Conservation (phyloP, 2,329 filamentous ascomycete species). For the Penicillium aurantiogriseum region DNA sequence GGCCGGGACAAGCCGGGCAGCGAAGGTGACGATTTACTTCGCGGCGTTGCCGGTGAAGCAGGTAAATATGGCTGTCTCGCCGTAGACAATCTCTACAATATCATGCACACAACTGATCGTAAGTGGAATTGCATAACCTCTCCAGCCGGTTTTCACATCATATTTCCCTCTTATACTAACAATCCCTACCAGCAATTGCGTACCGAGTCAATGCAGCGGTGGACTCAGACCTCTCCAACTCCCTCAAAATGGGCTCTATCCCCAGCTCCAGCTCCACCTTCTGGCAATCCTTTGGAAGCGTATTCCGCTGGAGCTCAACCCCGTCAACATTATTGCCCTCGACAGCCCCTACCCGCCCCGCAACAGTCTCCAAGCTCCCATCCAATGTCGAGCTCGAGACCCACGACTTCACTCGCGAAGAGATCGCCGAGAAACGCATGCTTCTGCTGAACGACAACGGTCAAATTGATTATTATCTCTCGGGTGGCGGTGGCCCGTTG, state of each 20-base stretch:
- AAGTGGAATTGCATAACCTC: conserved; percentile 16
- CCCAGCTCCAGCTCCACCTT: conserved; percentile 69
- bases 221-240: conserved; percentile 73
- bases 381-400: conserved; percentile 88
- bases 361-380: conserved; percentile 58
- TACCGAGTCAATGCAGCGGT: conserved; percentile 90
- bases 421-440: conserved; percentile 86
- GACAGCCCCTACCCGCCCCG: conserved; percentile 61
- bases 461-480: conserved; percentile 87
- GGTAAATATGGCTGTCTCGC: conserved; percentile 86
- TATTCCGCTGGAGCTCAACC: conserved; percentile 57
- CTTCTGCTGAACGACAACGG: conserved; percentile 91
- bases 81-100: conserved; percentile 94
- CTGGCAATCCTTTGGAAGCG: conserved; percentile 62
- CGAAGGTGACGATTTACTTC: conserved; percentile 60
- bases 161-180: conserved; percentile 49
- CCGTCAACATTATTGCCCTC: conserved; percentile 57
- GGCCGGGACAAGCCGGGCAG: conserved; percentile 74
- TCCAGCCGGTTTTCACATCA: neutral
- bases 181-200: conserved; percentile 62
- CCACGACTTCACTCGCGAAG: conserved; percentile 89
- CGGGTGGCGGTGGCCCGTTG: conserved; percentile 78
- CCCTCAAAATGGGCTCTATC: conserved; percentile 74
- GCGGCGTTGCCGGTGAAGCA: conserved; percentile 69
- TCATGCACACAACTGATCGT: conserved; percentile 71